A percentile compares a stretch with the other conserved stretches of the same genome.
Evolutionary conservation across 1,139 yeast genomes (phyloP).

Genomic region (Yamadazyma dendronema): DNA sequence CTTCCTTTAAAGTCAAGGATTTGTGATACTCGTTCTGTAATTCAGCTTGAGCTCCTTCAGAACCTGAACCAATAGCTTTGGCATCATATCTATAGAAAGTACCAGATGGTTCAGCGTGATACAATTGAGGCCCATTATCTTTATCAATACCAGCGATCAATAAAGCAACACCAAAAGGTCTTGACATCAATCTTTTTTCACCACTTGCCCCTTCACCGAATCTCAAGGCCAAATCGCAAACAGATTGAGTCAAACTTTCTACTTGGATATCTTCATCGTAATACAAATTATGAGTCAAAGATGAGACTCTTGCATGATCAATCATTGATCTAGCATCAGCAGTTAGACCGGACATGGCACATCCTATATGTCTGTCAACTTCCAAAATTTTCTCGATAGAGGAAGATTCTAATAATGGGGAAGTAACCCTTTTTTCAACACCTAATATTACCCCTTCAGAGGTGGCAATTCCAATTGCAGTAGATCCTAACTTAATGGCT

Average conservation of each 20-base stretch:
- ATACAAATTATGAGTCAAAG: constrained; percentile 84
- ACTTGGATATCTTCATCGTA: constrained; percentile 92
- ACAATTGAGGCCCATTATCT: constrained; percentile 92
- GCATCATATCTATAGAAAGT: constrained; percentile 97
- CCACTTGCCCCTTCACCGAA: constrained; percentile 99
- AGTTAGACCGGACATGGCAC: constrained; percentile 98
- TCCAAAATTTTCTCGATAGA: constrained; percentile 96
- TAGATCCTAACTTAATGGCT: constrained; percentile 94
- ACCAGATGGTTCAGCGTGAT: constrained; percentile 99
- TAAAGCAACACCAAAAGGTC: constrained; percentile 98
- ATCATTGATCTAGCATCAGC: constrained; percentile 99
- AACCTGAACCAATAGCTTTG: constrained; percentile 97
- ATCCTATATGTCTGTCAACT: constrained; percentile 90
- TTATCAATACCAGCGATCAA: constrained; percentile 92
- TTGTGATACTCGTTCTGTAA: constrained; percentile 95
- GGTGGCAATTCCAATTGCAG: constrained; percentile 97
- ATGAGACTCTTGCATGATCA: constrained; percentile 94
- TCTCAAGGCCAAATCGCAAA: constrained; percentile 93
- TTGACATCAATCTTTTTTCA: constrained; percentile 94
- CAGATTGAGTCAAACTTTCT: constrained; percentile 92
- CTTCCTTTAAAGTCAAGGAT: constrained; percentile 89
- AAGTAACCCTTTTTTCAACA: constrained; percentile 95
- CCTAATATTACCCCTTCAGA: constrained; percentile 95
- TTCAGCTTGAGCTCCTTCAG: constrained; percentile 99
- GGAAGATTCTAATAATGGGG: constrained; percentile 84